Evolutionary conservation across 495 filamentous ascomycete species (phyloP), one percentile per base, ranked within the genome.

Genomic region (Elasticomyces elasticus): DNA sequence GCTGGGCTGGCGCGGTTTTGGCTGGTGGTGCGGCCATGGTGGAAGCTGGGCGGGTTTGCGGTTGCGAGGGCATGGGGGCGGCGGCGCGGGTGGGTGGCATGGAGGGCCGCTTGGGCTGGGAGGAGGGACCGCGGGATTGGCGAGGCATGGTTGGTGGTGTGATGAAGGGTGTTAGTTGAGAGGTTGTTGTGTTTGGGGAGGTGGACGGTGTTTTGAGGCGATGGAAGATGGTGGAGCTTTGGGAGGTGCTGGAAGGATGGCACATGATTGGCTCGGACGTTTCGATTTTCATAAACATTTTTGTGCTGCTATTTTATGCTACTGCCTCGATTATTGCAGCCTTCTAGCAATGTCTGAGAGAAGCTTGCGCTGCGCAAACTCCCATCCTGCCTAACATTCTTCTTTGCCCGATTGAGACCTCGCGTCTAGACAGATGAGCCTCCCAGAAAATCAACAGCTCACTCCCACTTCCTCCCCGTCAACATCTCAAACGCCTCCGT

Each of bases 401-500:
- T n/a, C n/a, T n/a, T n/a, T n/a, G n/a, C n/a, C n/a, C n/a, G n/a
- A n/a, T n/a, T n/a, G n/a, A n/a, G n/a, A n/a, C n/a, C n/a, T n/a
- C n/a, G n/a, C n/a, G n/a, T n/a, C n/a, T n/a, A n/a, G n/a, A n/a
- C n/a, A n/a, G n/a, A n/a, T n/a, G 35, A 40, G 5, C 35, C 35
- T 13, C 35, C 3, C 35, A 13, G 4, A 40, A n/a, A n/a, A n/a
- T n/a, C n/a, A n/a, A n/a, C 0, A 38, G 48, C n/a, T 38, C 25
- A 55, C 20, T 52, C 40, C 62, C 55, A 60, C 42, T 42, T 46
- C 53, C 60, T 54, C 33, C 82, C 85, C 26, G 85, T 89, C 54
- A 89, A 69, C 64, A 66, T 76, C 74, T 85, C 76, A 72, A 76
- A 89, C 3, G 79, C 84, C 69, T 88, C 83, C 55, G 67, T 66